phyloP scores from a whole-genome alignment of 1,284 basidiomycete species.

The Tremellales sp. region DNA sequence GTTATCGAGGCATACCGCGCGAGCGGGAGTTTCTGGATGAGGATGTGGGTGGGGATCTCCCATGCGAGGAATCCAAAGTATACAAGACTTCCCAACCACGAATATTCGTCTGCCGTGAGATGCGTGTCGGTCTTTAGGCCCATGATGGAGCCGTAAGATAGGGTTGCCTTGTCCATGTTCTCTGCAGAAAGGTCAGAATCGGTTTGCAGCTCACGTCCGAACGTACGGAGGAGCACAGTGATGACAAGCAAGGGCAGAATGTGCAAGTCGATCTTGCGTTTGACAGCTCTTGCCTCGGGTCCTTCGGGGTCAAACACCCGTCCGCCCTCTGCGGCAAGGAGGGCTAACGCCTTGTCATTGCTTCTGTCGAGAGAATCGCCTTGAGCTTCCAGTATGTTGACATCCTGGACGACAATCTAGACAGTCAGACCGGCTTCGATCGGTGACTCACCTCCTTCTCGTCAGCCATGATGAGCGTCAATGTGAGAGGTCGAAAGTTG shows the following conservation, averaged over 20 bases:
- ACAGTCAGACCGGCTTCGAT: too few relatives aligned
- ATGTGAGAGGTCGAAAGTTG: too few relatives aligned
- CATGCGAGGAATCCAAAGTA: conserved; percentile 23
- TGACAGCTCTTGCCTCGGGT: conserved; percentile 3
- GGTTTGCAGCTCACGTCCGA: not conserved
- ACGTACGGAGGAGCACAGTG: not conserved
- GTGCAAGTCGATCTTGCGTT: conserved; percentile 8
- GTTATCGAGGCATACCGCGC: conserved; percentile 7
- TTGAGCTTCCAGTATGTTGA: conserved; percentile 1
- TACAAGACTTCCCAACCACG: conserved; percentile 26
- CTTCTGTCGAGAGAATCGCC: not conserved
- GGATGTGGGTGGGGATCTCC: conserved; percentile 8
- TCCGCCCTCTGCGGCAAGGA: conserved; percentile 1
- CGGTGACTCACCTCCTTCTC: not conserved
- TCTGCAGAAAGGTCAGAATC: conserved; percentile 1
- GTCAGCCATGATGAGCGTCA: too few relatives aligned
- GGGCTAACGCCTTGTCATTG: conserved; percentile 5
- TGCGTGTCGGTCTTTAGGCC: conserved; percentile 7
- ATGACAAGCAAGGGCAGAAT: conserved; percentile 4
- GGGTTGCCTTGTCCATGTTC: conserved; percentile 7
- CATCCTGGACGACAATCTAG: not conserved
- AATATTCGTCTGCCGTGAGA: conserved; percentile 15
- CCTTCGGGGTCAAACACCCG: conserved; percentile 1
- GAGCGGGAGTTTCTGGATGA: conserved; percentile 9
- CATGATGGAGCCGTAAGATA: conserved; percentile 9